These are phyloP conservation scores for Trichoderma pleuroti DNA, from an alignment of 2,329 filamentous ascomycete species.

Conservation along the genomic window DNA sequence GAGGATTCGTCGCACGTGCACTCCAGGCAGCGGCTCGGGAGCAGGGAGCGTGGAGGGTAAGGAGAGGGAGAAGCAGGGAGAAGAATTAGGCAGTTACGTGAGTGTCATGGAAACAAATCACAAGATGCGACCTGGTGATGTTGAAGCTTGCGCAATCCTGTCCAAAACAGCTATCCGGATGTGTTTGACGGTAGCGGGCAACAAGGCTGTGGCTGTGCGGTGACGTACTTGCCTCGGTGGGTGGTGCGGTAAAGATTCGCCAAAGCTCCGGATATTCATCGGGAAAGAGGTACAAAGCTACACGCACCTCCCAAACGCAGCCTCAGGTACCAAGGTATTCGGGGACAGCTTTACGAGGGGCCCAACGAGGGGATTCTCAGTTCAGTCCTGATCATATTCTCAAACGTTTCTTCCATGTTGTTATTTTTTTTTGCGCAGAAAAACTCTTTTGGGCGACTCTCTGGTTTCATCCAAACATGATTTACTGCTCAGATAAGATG, in stretches of 20 bases:
- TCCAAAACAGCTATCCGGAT: neutral
- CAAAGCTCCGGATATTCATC: neutral
- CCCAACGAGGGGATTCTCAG: neutral
- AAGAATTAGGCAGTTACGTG: neutral
- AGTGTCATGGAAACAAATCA: neutral
- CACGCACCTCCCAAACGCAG: neutral
- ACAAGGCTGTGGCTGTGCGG: constrained; percentile 13
- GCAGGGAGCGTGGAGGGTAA: neutral
- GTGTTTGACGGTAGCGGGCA: neutral
- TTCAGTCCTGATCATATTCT: neutral
- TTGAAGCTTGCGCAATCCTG: constrained; percentile 11
- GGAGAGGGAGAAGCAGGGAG: neutral
- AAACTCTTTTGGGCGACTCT: neutral
- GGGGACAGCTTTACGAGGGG: neutral
- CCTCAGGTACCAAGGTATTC: neutral
- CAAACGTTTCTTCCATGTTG: neutral
- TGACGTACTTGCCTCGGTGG: constrained; percentile 6
- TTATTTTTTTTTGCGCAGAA: neutral
- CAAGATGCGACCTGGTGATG: neutral
- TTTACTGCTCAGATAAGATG: neutral
- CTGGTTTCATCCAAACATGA: neutral
- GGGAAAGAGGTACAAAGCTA: neutral
- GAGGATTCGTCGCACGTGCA: neutral
- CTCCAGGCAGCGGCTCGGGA: neutral
- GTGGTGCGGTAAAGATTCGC: neutral